Evolutionary conservation across 495 filamentous ascomycete species (phyloP), one percentile per base, ranked within the genome.

Genomic region (Pyronema domesticum): DNA sequence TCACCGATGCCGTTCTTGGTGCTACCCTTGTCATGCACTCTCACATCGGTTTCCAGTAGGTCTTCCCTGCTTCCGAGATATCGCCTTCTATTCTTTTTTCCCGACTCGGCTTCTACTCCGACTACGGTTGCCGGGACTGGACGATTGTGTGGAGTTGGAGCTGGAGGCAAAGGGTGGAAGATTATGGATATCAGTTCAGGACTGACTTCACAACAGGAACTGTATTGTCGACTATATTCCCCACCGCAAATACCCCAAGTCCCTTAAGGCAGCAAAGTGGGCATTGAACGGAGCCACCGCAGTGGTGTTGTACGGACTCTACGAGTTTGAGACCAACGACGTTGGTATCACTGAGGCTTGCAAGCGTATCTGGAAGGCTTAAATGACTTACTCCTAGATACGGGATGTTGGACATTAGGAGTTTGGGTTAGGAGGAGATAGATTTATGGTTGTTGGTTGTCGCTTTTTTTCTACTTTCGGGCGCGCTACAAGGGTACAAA

Each of bases 271-370:
- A 37, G 73, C 82, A 66, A 75, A 74, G 67, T 96, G 87, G 88
- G 73, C 74, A 34, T 79, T 95, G 47, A 85, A 85, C 62, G 75
- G 73, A 51, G 80, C 78, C 59, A 94, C 93, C 37, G 70, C 85
- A 50, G 71, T 83, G 49, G 89, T 91, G 39, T 86, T 82, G 23
- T 72, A 94, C 59, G 89, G 89, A 47, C 75, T 95, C 55, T 98
- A 96, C 71, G 88, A 95, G 73, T 95, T 96, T 67, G 89, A 98
- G 80, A 98, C 91, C n/a, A 95, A 94, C 66, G 91, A 98, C 63
- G 87, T 98, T 39, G 91, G 91, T 51, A 64, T 98, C 54, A 94
- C 86, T 13, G 88, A 94, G 74, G 81, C 54, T 45, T 50, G 62
- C 8, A 66, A 66, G 57, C 47, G 62, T 17, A 36, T 66, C 51